Evolutionary conservation across 2,329 filamentous ascomycete species (phyloP).

Genomic region (Periconia digitata): DNA sequence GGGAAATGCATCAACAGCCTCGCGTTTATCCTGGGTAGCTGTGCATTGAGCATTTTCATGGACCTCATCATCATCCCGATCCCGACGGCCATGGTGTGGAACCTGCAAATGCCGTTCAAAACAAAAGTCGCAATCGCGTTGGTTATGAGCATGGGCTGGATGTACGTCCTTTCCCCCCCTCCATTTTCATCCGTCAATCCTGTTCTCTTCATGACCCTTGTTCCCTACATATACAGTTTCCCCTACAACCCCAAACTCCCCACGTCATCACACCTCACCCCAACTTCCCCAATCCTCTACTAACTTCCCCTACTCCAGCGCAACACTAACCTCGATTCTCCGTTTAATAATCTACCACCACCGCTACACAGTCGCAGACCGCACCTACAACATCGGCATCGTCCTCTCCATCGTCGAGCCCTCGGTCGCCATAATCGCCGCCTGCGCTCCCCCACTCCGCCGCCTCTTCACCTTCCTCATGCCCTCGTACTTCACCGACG

Average conservation of each 20-base stretch:
- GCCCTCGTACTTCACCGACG: constrained; percentile 32
- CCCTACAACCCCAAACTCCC: not conserved
- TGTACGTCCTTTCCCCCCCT: no score
- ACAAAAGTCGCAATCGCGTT: constrained; percentile 37
- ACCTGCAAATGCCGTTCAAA: constrained; percentile 44
- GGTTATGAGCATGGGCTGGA: constrained; percentile 39
- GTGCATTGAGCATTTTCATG: constrained; percentile 40
- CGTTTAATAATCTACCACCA: constrained; percentile 46
- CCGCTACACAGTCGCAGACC: constrained; percentile 38
- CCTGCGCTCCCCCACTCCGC: constrained; percentile 56
- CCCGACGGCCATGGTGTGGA: constrained; percentile 48
- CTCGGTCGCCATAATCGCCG: constrained; percentile 54
- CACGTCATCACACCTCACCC: not conserved
- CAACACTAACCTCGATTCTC: constrained; percentile 36
- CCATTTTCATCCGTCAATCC: not conserved
- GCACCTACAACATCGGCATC: constrained; percentile 39
- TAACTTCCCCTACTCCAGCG: no score
- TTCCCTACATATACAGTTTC: not conserved
- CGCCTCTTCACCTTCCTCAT: constrained; percentile 45
- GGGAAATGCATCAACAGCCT: constrained; percentile 39
- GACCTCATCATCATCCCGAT: constrained; percentile 45
- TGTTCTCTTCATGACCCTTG: not conserved
- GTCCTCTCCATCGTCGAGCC: constrained; percentile 44
- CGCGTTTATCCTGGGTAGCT: constrained; percentile 37
- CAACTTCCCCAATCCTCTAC: not conserved